Conservation (phyloP, 176 grass and related monocot genomes). For the Themeda triandra region DNA sequence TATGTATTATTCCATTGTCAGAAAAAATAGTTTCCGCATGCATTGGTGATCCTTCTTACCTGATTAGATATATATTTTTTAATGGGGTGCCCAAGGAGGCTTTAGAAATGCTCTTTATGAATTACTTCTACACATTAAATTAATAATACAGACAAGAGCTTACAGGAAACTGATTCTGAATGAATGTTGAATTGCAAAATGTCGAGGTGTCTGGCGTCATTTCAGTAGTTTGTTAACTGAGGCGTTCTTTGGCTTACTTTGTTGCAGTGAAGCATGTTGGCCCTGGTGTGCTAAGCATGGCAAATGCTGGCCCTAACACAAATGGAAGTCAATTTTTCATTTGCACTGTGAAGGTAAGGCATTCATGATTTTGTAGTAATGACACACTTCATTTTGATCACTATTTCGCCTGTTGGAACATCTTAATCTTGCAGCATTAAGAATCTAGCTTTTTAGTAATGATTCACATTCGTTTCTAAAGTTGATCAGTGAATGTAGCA, state of each 20-base stretch:
- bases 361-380: background rate
- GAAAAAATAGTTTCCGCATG: background rate
- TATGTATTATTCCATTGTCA: background rate
- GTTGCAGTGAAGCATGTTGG: constrained; percentile 68
- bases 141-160: background rate
- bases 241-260: background rate
- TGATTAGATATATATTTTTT: background rate
- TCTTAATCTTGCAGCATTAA: background rate
- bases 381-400: background rate
- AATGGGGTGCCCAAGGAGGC: background rate
- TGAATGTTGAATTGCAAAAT: background rate
- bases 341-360: constrained; percentile 58
- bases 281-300: constrained; percentile 70
- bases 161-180: background rate
- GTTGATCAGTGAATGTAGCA: background rate
- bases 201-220: background rate
- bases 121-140: background rate
- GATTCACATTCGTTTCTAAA: background rate
- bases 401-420: background rate
- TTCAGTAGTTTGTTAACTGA: constrained; percentile 20
- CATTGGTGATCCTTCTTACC: background rate
- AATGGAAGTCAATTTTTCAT: constrained; percentile 82
- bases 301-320: constrained; percentile 64
- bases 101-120: background rate
- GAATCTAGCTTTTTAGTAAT: background rate